phyloP scores from a whole-genome alignment of 2,329 filamentous ascomycete genomes.

The Cytospora paraplurivora region DNA sequence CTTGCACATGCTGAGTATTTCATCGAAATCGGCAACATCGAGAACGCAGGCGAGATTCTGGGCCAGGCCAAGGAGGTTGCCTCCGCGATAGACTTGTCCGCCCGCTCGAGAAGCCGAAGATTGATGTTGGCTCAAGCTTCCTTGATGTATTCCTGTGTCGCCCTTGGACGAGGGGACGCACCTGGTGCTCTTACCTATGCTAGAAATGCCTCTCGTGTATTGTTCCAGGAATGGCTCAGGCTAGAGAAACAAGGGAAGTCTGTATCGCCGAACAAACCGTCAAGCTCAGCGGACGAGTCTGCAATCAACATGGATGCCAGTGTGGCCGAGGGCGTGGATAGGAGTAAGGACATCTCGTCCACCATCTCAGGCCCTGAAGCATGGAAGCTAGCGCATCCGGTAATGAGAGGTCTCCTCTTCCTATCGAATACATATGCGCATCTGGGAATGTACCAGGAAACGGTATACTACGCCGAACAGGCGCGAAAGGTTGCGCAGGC shows the following conservation, averaged over 20 bases:
- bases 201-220: conserved; percentile 57
- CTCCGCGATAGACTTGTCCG: conserved; percentile 31
- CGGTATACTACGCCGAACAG: conserved; percentile 83
- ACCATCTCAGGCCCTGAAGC: conserved; percentile 64
- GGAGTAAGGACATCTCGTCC: conserved; percentile 30
- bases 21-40: conserved; percentile 64
- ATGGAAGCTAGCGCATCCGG: conserved; percentile 75
- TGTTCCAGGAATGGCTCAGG: conserved; percentile 59
- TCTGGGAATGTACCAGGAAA: conserved; percentile 84
- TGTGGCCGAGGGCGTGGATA: conserved; percentile 31
- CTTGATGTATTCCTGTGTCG: conserved; percentile 65
- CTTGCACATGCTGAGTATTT: conserved; percentile 76
- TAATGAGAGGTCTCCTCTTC: conserved; percentile 72
- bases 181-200: conserved; percentile 60
- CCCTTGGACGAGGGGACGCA: conserved; percentile 62
- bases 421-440: conserved; percentile 80
- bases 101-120: conserved; percentile 44
- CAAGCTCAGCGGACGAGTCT: conserved; percentile 16
- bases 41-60: conserved; percentile 56
- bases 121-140: conserved; percentile 60
- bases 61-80: conserved; percentile 43
- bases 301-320: conserved; percentile 15
- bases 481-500: conserved; percentile 74
- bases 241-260: conserved; percentile 47
- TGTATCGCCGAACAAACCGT: conserved; percentile 34